Evolutionary conservation across 257 asterid species (phyloP).

Genomic region (Fraxinus anomala): DNA sequence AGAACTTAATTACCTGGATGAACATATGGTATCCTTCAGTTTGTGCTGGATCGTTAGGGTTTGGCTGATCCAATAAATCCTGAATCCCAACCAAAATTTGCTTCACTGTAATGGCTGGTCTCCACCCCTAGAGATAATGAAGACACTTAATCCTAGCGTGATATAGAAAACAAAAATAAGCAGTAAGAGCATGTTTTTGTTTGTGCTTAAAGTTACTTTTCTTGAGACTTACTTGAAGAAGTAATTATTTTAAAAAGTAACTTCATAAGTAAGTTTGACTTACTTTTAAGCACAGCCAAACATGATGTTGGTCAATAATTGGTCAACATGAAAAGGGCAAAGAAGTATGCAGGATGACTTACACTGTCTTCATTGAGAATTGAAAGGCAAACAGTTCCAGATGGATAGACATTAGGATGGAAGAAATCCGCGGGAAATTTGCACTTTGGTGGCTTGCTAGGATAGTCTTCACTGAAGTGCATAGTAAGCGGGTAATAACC

Average conservation of each 20-base stretch:
- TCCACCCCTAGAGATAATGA: constrained; percentile 29
- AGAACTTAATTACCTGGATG: constrained; percentile 34
- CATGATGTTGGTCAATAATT: background rate
- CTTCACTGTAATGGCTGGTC: constrained; percentile 45
- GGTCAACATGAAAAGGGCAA: background rate
- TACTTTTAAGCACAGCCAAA: background rate
- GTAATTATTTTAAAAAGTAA: background rate
- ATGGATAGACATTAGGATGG: constrained; percentile 58
- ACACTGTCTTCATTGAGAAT: constrained; percentile 59
- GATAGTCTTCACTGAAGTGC: constrained; percentile 55
- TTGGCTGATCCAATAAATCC: constrained; percentile 39
- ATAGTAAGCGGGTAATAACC: constrained; percentile 48
- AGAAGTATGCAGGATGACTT: constrained; percentile 26
- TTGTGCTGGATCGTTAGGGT: constrained; percentile 42
- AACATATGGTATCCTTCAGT: constrained; percentile 45
- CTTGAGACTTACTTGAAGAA: background rate
- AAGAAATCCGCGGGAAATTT: constrained; percentile 48
- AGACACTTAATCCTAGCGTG: background rate
- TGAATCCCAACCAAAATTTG: constrained; percentile 42
- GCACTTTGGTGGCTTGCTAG: constrained; percentile 58
- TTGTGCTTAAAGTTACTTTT: background rate
- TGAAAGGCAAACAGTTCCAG: constrained; percentile 58
- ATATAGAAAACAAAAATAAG: background rate
- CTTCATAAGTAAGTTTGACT: background rate
- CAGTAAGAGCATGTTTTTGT: background rate